Conservation (phyloP, 164 flowering plant species). For the Nymphaea thermarum region DNA sequence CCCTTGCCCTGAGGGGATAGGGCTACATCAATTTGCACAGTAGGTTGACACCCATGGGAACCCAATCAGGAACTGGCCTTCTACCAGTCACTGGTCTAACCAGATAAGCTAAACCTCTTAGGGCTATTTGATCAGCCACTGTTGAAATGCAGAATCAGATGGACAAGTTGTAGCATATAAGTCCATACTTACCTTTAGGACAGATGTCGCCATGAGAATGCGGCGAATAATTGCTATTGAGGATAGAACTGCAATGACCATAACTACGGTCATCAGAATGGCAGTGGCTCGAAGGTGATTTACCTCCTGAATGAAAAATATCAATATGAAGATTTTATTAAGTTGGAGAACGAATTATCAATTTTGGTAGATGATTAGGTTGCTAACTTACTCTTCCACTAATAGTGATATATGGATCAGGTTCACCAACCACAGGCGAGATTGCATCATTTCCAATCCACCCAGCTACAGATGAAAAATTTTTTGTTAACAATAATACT, state of each 20-base stretch:
- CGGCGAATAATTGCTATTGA: constrained; percentile 85
- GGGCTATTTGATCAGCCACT: no score
- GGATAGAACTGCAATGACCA: constrained; percentile 60
- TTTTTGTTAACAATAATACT: background rate
- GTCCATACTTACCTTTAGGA: constrained; percentile 62
- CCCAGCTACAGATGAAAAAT: constrained; percentile 48
- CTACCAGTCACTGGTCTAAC: no score
- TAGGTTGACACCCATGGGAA: no score
- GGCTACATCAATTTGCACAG: no score
- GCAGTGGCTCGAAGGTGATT: constrained; percentile 63
- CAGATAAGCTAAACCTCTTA: no score
- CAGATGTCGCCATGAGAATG: constrained; percentile 94
- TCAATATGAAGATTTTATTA: constrained; percentile 1
- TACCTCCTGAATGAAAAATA: constrained; percentile 49
- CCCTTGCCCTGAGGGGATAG: no score
- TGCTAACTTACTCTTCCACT: constrained; percentile 62
- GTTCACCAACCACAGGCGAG: constrained; percentile 80
- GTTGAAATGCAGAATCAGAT: no score
- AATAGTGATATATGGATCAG: constrained; percentile 68
- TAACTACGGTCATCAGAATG: constrained; percentile 68
- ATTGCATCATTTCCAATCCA: constrained; percentile 90
- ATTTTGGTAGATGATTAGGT: constrained; percentile 4
- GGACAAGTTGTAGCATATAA: no score
- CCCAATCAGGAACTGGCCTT: no score
- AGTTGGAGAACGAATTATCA: background rate